phyloP scores from a whole-genome alignment of 768 basidiomycete genomes.

The Favolaschia claudopus region DNA sequence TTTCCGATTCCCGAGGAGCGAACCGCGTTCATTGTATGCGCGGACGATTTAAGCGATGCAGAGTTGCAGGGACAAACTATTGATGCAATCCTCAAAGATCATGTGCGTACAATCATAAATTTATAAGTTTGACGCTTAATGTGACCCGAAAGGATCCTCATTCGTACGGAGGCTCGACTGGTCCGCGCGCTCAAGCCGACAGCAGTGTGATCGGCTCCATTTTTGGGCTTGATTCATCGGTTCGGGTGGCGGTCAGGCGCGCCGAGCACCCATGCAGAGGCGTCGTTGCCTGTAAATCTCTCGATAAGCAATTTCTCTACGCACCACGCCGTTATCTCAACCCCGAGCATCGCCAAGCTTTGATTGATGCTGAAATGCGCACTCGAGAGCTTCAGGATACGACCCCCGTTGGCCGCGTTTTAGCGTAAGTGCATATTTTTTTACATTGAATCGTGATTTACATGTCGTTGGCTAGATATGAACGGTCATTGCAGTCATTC shows the following conservation, averaged over 20 bases:
- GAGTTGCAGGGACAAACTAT: slow-evolving; percentile 1
- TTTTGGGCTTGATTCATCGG: slow-evolving; percentile 1
- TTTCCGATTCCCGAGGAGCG: slow-evolving; percentile 7
- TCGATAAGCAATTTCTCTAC: not conserved
- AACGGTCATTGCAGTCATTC: not conserved
- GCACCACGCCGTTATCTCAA: not conserved
- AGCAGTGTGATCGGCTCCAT: not conserved
- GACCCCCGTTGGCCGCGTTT: not conserved
- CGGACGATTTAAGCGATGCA: not conserved
- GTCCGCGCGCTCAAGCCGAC: not conserved
- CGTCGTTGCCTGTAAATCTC: slow-evolving; percentile 10
- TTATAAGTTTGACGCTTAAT: not conserved
- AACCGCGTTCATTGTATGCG: slow-evolving; percentile 1
- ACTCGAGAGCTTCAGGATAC: slow-evolving; percentile 6
- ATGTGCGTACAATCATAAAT: not conserved
- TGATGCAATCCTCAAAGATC: slow-evolving; percentile 12
- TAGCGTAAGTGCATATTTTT: not conserved
- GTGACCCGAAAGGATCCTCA: slow-evolving; percentile 5
- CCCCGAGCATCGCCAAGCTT: not conserved
- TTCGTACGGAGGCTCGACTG: slow-evolving; percentile 1
- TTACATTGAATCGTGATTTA: not conserved
- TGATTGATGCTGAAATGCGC: slow-evolving; percentile 1
- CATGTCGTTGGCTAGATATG: not conserved
- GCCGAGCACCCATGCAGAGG: slow-evolving; percentile 2
- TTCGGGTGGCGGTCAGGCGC: slow-evolving; percentile 8